Percentiles rank a stretch among this genome's conserved stretches.
These are phyloP conservation scores for Croton setiger DNA, from an alignment of 441 rosid genomes.

Conservation along the genomic window DNA sequence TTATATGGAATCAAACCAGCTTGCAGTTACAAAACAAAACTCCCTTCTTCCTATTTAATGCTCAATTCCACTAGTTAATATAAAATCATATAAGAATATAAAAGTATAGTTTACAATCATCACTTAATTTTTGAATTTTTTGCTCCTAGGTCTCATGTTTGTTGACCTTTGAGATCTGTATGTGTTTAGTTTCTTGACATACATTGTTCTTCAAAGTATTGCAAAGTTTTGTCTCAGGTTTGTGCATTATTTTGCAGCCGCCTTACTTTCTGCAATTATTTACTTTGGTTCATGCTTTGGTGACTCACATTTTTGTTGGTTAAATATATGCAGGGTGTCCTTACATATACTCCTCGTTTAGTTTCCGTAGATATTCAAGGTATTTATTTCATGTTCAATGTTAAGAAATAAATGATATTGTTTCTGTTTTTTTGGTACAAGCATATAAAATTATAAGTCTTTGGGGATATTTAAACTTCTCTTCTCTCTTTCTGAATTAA, in stretches of 20 bases:
- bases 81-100: neutral
- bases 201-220: neutral
- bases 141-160: neutral
- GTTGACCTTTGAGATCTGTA: neutral
- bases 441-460: neutral
- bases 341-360: slow-evolving; percentile 78
- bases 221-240: neutral
- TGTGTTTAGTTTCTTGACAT: neutral
- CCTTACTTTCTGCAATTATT: neutral
- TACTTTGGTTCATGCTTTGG: neutral
- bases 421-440: neutral
- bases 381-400: slow-evolving; percentile 21
- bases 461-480: neutral
- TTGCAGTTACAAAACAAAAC: neutral
- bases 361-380: slow-evolving; percentile 77
- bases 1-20: neutral
- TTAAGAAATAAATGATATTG: slow-evolving; percentile 6
- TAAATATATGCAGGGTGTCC: slow-evolving; percentile 49
- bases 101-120: neutral
- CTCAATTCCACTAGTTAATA: neutral
- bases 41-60: neutral
- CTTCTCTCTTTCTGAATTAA: slow-evolving; percentile 1
- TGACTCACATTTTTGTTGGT: slow-evolving; percentile 4
- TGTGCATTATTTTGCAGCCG: neutral
- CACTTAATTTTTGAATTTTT: neutral